Evolutionary conservation across 1,139 yeast species (phyloP).

Genomic region (Candida dubliniensis): DNA sequence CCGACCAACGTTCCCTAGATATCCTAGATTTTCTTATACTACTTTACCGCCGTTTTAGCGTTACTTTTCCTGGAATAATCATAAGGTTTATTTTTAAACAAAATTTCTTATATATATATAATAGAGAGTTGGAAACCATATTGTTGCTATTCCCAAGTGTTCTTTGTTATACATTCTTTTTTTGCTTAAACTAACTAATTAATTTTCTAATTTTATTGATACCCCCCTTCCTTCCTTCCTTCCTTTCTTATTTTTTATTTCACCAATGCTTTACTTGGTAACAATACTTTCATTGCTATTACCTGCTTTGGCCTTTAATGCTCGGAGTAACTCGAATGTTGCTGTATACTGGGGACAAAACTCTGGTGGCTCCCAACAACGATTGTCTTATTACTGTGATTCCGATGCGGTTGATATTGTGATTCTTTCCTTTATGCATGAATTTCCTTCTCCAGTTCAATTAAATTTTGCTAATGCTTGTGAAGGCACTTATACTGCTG

Average conservation of each 20-base stretch:
- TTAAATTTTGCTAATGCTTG: slow-evolving; percentile 76
- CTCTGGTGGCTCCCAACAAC: slow-evolving; percentile 61
- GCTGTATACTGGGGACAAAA: slow-evolving; percentile 94
- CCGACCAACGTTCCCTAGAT: no score
- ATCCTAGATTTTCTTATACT: no score
- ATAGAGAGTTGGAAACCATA: no score
- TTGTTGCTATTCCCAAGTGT: not conserved
- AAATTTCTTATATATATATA: no score
- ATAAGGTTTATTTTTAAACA: no score
- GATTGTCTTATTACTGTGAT: slow-evolving; percentile 67
- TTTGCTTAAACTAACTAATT: not conserved
- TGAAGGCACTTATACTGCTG: slow-evolving; percentile 43
- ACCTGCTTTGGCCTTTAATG: slow-evolving; percentile 37
- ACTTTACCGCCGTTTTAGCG: no score
- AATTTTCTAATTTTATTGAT: not conserved
- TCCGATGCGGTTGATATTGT: slow-evolving; percentile 70
- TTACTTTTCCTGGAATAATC: no score
- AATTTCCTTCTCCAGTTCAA: slow-evolving; percentile 50
- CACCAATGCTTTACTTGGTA: slow-evolving; percentile 4
- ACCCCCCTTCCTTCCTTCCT: slow-evolving; percentile 1
- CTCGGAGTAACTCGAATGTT: slow-evolving; percentile 54
- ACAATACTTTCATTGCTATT: slow-evolving; percentile 9
- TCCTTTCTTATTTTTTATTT: slow-evolving; percentile 1
- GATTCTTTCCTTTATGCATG: slow-evolving; percentile 65
- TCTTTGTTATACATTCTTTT: slow-evolving; percentile 2